Percentiles rank a stretch among this genome's conserved stretches.
Conservation (phyloP, 106 monocot genomes). For the Amphibolis antarctica region DNA sequence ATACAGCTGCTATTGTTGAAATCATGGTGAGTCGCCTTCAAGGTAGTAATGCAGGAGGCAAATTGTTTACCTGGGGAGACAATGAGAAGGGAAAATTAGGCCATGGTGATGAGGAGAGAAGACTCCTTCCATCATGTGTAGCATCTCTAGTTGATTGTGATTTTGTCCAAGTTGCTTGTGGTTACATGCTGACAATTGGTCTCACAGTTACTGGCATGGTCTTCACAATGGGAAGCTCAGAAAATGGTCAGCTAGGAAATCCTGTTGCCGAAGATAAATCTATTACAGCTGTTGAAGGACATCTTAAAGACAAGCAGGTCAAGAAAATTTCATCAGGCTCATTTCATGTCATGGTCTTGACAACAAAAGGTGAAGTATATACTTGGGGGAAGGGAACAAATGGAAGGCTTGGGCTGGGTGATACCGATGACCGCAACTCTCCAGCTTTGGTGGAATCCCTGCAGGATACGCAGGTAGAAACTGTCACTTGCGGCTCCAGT, state of each 20-base stretch:
- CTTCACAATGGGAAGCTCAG: constrained; percentile 22
- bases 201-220: constrained; percentile 9
- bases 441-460: constrained; percentile 14
- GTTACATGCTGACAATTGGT: constrained; percentile 6
- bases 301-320: constrained; percentile 10
- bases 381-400: constrained; percentile 23
- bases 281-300: background rate
- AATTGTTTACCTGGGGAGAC: constrained; percentile 25
- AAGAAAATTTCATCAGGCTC: constrained; percentile 13
- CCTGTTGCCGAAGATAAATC: constrained; percentile 8
- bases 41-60: constrained; percentile 2
- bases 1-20: constrained; percentile 19
- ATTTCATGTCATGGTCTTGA: constrained; percentile 12
- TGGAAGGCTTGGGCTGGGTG: constrained; percentile 17
- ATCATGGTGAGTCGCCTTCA: background rate
- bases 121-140: constrained; percentile 13
- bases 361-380: constrained; percentile 12
- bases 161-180: constrained; percentile 18
- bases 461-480: constrained; percentile 12
- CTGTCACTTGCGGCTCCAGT: constrained; percentile 36
- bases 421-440: constrained; percentile 14
- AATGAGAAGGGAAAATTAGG: constrained; percentile 11
- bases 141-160: constrained; percentile 11
- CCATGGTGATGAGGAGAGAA: constrained; percentile 3
- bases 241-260: constrained; percentile 15